A percentile compares a stretch with the other conserved stretches of the same genome.
phyloP scores from a whole-genome alignment of 345 rosid species.

The Acer yangbiense region DNA sequence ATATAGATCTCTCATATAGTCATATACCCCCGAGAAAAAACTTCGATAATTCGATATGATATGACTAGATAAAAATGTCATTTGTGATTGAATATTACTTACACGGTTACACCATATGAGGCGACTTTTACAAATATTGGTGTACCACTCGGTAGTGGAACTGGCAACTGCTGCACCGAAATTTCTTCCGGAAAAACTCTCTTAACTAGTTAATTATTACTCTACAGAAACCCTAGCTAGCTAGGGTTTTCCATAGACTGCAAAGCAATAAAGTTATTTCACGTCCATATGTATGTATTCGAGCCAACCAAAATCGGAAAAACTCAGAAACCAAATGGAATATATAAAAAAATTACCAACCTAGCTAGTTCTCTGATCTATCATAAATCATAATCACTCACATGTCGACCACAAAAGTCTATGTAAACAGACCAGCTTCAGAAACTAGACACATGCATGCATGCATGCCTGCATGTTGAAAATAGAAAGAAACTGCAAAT shows the following conservation, averaged over 20 bases:
- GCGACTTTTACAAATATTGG: too few relatives aligned
- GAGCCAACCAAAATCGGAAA: background rate
- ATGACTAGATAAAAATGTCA: too few relatives aligned
- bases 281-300: background rate
- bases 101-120: too few relatives aligned
- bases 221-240: background rate
- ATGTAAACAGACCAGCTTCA: too few relatives aligned
- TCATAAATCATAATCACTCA: background rate
- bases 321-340: constrained; percentile 1
- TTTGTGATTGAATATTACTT: too few relatives aligned
- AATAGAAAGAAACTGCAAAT: background rate
- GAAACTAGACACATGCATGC: background rate
- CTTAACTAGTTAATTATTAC: background rate
- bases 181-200: too few relatives aligned
- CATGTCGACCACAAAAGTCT: background rate
- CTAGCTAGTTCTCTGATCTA: too few relatives aligned
- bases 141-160: too few relatives aligned
- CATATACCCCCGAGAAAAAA: too few relatives aligned
- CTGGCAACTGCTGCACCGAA: too few relatives aligned
- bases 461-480: background rate
- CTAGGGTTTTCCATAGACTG: background rate
- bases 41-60: too few relatives aligned
- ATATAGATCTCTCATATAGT: too few relatives aligned
- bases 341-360: background rate
- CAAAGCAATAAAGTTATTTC: background rate